These are phyloP conservation scores for Emergomyces orientalis DNA, from an alignment of 2,329 filamentous ascomycete genomes.

Conservation along the genomic window DNA sequence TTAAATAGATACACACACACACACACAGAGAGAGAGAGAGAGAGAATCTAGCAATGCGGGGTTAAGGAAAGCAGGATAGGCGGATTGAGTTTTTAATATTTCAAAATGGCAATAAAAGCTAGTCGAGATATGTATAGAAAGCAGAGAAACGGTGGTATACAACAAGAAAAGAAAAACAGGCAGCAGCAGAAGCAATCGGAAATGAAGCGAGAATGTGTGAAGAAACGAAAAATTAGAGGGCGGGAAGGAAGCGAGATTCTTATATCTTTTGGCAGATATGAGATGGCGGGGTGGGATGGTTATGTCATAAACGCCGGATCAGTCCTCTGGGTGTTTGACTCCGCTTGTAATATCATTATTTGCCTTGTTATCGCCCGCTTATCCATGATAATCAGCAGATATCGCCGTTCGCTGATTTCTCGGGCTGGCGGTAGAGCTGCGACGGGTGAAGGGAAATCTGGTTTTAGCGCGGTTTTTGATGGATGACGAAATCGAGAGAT, in stretches of 20 bases:
- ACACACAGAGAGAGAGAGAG: no score
- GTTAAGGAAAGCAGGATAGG: not conserved
- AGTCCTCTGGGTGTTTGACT: not conserved
- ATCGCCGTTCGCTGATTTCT: not conserved
- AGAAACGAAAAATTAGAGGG: not conserved
- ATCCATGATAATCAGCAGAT: not conserved
- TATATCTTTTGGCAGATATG: not conserved
- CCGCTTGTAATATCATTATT: no score
- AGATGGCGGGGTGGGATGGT: not conserved
- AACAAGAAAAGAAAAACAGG: not conserved
- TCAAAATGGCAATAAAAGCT: not conserved
- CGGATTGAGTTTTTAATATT: not conserved
- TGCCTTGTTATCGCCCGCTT: not conserved
- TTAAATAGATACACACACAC: not conserved
- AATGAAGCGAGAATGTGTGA: not conserved
- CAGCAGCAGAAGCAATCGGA: not conserved
- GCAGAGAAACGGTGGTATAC: not conserved
- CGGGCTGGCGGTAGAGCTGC: not conserved
- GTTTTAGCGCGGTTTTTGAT: not conserved
- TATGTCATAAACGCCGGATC: not conserved
- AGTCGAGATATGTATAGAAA: not conserved
- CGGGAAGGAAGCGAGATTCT: not conserved
- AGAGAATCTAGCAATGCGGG: no score
- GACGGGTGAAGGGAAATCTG: not conserved
- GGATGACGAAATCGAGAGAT: not conserved